phyloP scores from a whole-genome alignment of 2,329 filamentous ascomycete species.

The Talaromyces verruculosus region DNA sequence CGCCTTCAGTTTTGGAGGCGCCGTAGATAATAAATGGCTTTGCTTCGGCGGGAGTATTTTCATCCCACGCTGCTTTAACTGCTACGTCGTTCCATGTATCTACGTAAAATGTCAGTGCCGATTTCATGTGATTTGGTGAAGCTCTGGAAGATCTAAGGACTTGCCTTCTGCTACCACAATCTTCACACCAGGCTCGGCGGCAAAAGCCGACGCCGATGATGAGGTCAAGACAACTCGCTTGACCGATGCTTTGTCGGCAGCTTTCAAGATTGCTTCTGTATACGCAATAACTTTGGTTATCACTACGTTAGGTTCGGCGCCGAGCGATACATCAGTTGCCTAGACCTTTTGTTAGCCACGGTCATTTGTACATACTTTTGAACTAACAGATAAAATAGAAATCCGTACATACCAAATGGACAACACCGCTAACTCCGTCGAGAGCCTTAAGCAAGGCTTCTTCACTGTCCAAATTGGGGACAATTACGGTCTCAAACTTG shows the following conservation, averaged over 20 bases:
- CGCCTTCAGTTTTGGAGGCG: conserved; percentile 50
- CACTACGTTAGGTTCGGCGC: conserved; percentile 44
- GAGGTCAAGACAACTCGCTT: conserved; percentile 22
- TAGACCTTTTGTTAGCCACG: neutral
- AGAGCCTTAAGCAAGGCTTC: conserved; percentile 44
- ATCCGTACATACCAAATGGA: conserved; percentile 15
- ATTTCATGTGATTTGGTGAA: neutral
- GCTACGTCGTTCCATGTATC: conserved; percentile 26
- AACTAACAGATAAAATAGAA: neutral
- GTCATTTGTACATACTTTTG: neutral
- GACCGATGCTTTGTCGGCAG: conserved; percentile 26
- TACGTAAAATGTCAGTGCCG: conserved; percentile 6
- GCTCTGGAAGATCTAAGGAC: neutral
- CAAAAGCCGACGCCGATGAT: conserved; percentile 12
- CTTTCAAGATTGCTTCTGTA: conserved; percentile 35
- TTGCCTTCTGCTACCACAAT: conserved; percentile 17
- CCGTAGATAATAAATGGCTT: conserved; percentile 39
- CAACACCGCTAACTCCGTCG: conserved; percentile 30
- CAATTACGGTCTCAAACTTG: conserved; percentile 40
- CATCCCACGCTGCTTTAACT: conserved; percentile 38
- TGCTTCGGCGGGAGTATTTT: conserved; percentile 31
- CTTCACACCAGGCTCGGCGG: conserved; percentile 14
- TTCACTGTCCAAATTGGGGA: conserved; percentile 40
- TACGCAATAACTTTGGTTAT: conserved; percentile 46
- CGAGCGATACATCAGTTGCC: conserved; percentile 35